A percentile compares a stretch with the other conserved stretches of the same genome.
Conservation (phyloP, 2,329 filamentous ascomycete species). For the Xylaria hypoxylon region DNA sequence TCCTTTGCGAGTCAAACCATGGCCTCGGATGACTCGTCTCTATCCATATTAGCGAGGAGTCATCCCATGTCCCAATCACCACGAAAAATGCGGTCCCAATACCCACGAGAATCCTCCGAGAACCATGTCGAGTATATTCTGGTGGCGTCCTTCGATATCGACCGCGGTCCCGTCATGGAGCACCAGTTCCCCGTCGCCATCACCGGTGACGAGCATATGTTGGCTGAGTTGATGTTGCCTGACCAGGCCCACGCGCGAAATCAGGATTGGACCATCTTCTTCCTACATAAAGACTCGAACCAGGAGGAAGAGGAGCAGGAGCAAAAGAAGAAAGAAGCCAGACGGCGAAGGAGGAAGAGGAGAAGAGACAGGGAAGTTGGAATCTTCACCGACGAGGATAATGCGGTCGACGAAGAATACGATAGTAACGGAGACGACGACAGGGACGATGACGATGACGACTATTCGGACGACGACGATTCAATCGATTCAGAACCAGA, state of each 20-base stretch:
- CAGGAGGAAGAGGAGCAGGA: slow-evolving; percentile 84
- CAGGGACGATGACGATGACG: slow-evolving; percentile 60
- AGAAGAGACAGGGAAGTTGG: slow-evolving; percentile 64
- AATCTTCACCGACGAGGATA: slow-evolving; percentile 59
- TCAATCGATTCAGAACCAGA: slow-evolving; percentile 73
- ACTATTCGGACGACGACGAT: slow-evolving; percentile 54
- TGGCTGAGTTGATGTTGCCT: slow-evolving; percentile 97
- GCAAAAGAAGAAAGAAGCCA: slow-evolving; percentile 66
- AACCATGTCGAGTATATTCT: slow-evolving; percentile 99
- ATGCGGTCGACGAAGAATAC: slow-evolving; percentile 57
- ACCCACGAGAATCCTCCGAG: slow-evolving; percentile 78
- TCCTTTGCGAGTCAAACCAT: slow-evolving; percentile 63
- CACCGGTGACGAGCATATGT: slow-evolving; percentile 96
- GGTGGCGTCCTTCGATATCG: slow-evolving; percentile 97
- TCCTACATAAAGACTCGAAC: slow-evolving; percentile 93
- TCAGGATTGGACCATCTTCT: slow-evolving; percentile 99
- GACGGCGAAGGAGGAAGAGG: slow-evolving; percentile 63
- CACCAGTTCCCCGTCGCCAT: slow-evolving; percentile 96
- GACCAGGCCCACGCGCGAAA: slow-evolving; percentile 95
- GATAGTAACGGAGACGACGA: slow-evolving; percentile 62
- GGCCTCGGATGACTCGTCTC: slow-evolving; percentile 69
- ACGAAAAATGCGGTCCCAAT: slow-evolving; percentile 76
- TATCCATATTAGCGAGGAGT: slow-evolving; percentile 64
- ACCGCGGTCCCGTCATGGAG: slow-evolving; percentile 96
- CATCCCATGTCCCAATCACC: slow-evolving; percentile 63